Conservation (phyloP, 2,329 filamentous ascomycete species). For the Fusarium sp. region DNA sequence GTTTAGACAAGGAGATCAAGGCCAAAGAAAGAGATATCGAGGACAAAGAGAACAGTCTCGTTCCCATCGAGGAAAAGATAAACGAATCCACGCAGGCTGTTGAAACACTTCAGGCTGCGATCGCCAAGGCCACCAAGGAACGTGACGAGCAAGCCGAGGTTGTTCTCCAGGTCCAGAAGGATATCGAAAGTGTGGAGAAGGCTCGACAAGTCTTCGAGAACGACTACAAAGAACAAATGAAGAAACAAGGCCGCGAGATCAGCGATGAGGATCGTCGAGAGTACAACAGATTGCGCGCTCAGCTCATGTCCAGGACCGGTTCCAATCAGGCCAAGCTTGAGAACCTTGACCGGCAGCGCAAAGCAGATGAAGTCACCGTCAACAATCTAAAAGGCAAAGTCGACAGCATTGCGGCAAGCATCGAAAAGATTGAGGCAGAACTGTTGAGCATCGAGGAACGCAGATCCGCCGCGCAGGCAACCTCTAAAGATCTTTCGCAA, state of each 20-base stretch:
- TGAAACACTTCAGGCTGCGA: slow-evolving; percentile 73
- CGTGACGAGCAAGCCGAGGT: slow-evolving; percentile 76
- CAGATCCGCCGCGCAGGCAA: slow-evolving; percentile 70
- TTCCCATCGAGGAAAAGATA: slow-evolving; percentile 94
- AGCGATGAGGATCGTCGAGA: slow-evolving; percentile 89
- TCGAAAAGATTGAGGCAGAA: slow-evolving; percentile 80
- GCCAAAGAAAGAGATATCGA: slow-evolving; percentile 88
- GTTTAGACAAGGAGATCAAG: slow-evolving; percentile 87
- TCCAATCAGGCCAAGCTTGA: slow-evolving; percentile 85
- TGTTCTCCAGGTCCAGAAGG: slow-evolving; percentile 81
- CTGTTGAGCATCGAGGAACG: slow-evolving; percentile 76
- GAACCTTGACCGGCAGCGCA: slow-evolving; percentile 87
- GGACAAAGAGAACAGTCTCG: slow-evolving; percentile 83
- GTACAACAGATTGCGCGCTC: slow-evolving; percentile 85
- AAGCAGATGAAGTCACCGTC: slow-evolving; percentile 90
- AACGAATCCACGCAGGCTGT: slow-evolving; percentile 79
- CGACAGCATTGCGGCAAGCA: slow-evolving; percentile 78
- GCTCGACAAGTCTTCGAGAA: slow-evolving; percentile 89
- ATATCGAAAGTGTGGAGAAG: slow-evolving; percentile 87
- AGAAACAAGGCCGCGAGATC: slow-evolving; percentile 87
- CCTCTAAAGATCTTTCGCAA: slow-evolving; percentile 74
- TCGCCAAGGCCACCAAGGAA: slow-evolving; percentile 79
- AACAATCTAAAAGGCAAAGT: slow-evolving; percentile 91
- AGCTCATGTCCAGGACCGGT: slow-evolving; percentile 86
- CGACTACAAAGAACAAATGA: slow-evolving; percentile 85